Evolutionary conservation across 1,284 basidiomycete genomes (phyloP).

Genomic region (Austroboletus rostrupii): DNA sequence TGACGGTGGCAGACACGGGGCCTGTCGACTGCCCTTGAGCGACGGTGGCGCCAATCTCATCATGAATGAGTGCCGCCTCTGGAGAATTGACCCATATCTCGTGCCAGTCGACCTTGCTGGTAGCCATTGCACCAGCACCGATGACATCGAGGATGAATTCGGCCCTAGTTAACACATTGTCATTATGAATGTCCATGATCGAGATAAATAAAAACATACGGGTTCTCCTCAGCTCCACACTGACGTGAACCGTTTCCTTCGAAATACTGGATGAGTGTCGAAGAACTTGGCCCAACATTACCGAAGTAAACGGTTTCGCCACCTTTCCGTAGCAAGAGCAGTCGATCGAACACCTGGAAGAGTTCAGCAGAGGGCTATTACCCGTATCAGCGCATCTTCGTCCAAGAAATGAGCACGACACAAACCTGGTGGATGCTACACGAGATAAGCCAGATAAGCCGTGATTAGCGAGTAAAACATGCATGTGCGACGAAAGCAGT

Average conservation of each 20-base stretch:
- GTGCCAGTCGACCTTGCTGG: slow-evolving; percentile 44
- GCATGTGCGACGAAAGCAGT: slow-evolving; percentile 22
- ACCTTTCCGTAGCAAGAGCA: slow-evolving; percentile 61
- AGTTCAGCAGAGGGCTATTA: slow-evolving; percentile 59
- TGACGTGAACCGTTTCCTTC: slow-evolving; percentile 53
- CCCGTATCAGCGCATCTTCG: slow-evolving; percentile 15
- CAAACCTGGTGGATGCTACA: slow-evolving; percentile 26
- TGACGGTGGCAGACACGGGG: slow-evolving; percentile 29
- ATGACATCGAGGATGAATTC: slow-evolving; percentile 33
- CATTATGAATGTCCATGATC: not conserved
- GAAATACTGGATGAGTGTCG: slow-evolving; percentile 65
- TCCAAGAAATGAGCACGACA: not conserved
- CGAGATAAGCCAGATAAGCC: not conserved
- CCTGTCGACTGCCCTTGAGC: slow-evolving; percentile 34
- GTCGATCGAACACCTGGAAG: slow-evolving; percentile 60
- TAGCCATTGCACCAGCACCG: slow-evolving; percentile 35
- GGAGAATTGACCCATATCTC: slow-evolving; percentile 40
- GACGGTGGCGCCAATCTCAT: slow-evolving; percentile 39
- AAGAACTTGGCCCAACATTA: slow-evolving; percentile 59
- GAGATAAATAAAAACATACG: slow-evolving; percentile 19
- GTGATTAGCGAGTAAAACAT: not conserved
- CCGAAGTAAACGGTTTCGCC: slow-evolving; percentile 79
- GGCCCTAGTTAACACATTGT: slow-evolving; percentile 37
- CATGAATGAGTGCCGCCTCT: slow-evolving; percentile 31
- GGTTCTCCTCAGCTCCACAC: slow-evolving; percentile 43